A percentile compares a stretch with the other conserved stretches of the same genome.
phyloP scores from a whole-genome alignment of 306 rosid genomes.

The Chamaecrista fasciculata region DNA sequence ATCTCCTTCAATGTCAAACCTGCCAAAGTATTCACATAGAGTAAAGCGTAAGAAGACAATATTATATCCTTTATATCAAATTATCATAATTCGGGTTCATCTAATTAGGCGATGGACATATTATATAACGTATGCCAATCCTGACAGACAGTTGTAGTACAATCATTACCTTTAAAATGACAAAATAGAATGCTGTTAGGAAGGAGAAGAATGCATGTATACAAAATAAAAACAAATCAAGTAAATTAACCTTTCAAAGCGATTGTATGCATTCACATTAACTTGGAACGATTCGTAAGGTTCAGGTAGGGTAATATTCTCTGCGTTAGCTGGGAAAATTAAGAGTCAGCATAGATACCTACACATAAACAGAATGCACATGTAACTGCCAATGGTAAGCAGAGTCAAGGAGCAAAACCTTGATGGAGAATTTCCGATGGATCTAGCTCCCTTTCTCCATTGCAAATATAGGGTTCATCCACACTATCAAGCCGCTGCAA shows the following conservation, averaged over 20 bases:
- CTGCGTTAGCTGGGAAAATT: constrained; percentile 53
- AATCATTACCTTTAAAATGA: constrained; percentile 1
- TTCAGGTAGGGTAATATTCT: constrained; percentile 63
- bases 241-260: constrained; percentile 61
- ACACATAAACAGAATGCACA: neutral
- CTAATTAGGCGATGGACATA: neutral
- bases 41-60: neutral
- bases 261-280: constrained; percentile 40
- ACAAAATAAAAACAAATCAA: constrained; percentile 10
- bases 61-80: constrained; percentile 6
- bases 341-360: constrained; percentile 24
- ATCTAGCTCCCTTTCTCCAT: constrained; percentile 40
- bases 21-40: constrained; percentile 31
- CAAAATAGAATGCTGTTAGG: neutral
- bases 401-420: constrained; percentile 47
- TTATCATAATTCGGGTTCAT: neutral
- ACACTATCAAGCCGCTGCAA: constrained; percentile 74
- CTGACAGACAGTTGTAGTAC: neutral
- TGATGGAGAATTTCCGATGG: constrained; percentile 55
- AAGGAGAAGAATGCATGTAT: neutral
- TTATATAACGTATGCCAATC: neutral
- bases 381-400: neutral
- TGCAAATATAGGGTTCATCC: constrained; percentile 45
- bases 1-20: constrained; percentile 78
- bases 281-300: constrained; percentile 49